Evolutionary conservation across 1,139 yeast genomes (phyloP), one percentile per base, ranked within the genome.

Genomic region (Nadsonia commutata): DNA sequence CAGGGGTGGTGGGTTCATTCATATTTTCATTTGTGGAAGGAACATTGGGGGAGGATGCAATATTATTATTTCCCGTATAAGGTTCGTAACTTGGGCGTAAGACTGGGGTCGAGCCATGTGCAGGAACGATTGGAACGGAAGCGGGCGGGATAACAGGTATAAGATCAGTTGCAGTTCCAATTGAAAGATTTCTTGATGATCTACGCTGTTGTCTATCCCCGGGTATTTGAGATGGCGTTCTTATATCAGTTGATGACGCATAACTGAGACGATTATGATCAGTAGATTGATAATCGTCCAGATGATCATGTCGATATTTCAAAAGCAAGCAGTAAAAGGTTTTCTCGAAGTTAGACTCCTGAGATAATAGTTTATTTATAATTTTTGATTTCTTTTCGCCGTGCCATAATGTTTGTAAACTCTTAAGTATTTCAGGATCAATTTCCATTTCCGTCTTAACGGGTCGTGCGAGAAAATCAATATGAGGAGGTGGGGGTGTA

Each of bases 391-490:
- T 74, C 36, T 76, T 70, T 46, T 85, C 83, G 41, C 95, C 95
- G 59, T 88, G 97, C 78, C 95, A 90, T 46, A 90, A 65, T 23
- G 88, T 86, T 45, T 85, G 84, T 51, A 93, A 68, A 55, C 85
- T 88, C 55, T 83, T 80, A 54, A 90, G 68, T 43, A 90, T 84
- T 56, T 86, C 94, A 47, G 68, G 67, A 61, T 90, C 97, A 45
- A 90, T 78, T 43, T 78, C 81, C 16, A 65, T 67, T 38, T 62
- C 64, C 2, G 76, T 66, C 31, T 63, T 62, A 38, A 83, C 69
- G 1, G 76, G 76, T 11, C 51, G 48, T 13, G 53, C 53, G 20
- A 59, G 59, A 31, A 50, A 46, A 37, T 46, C 46, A 19, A 48
- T 44, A 13, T 43, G 41, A 27, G 45, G 27, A 37, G 42, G 33